Evolutionary conservation across 2,329 filamentous ascomycete species (phyloP), one percentile per base, ranked within the genome.

Genomic region (Ciborinia camelliae): DNA sequence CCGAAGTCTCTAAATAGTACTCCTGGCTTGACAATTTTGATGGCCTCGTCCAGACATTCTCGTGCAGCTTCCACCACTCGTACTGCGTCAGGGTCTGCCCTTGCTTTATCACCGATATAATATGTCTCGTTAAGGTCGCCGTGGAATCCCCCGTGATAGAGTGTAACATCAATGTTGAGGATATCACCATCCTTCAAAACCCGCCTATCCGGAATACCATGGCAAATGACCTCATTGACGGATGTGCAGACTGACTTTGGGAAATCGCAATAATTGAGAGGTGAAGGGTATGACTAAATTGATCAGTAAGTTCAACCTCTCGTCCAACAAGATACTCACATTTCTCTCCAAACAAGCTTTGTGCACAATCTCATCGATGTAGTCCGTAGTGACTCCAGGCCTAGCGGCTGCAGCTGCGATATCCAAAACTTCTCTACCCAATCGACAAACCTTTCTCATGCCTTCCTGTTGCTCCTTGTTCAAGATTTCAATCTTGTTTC

Each of bases 221-320:
- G 95, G 81, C 95, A 99, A 77, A 99, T 98, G 69, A 97, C 90
- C 79, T 99, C 95, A 81, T 99, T 99, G 58, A 91, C 80, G 3
- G 94, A 98, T 3, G 94, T 98, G 79, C 95, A 99, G 68, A 97
- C 91, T 0, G 95, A 99, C 80, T 99, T 99, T 70, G 95, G 95
- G 79, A 98, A 99, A 77, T 93, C 83, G 81, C 91, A 90, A 80
- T 98, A 98, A 80, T 97, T 97, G 41, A 98, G 81, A 1, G 94
- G 92, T 0, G 94, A 97, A 0, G 94, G 94, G 76, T 98, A 98
- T 12, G 92, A 90, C 93, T 97, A 68, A 53, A 23, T 12, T 30
- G 14, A 55, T 75, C 64, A 74, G 72, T 52, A 64, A 9, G 26
- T 54, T 12, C 2, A 12, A 39, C 12, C n/a, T 12, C 18, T 39